phyloP scores from a whole-genome alignment of 2,329 filamentous ascomycete genomes.

The Stromatinia cepivora region DNA sequence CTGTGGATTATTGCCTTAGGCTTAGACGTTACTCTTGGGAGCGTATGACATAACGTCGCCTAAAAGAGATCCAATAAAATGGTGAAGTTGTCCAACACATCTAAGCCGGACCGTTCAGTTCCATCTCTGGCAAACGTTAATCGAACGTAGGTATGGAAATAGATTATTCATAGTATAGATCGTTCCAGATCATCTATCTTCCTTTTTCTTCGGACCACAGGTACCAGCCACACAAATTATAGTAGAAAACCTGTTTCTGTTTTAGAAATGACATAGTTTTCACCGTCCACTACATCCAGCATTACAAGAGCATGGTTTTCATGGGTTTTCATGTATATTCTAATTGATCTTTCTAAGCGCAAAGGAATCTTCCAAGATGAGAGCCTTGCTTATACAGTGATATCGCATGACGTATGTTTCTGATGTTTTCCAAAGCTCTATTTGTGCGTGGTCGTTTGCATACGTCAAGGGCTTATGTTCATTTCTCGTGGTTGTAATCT shows the following conservation, averaged over 20 bases:
- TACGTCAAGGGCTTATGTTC: too few relatives aligned
- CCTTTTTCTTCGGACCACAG: not conserved
- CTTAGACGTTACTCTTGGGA: not conserved
- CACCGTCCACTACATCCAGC: not conserved
- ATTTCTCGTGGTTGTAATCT: too few relatives aligned
- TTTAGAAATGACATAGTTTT: not conserved
- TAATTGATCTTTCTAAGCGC: not conserved
- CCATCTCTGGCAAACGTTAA: not conserved
- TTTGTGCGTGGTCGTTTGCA: too few relatives aligned
- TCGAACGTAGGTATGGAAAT: not conserved
- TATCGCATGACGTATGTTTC: not conserved
- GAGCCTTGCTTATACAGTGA: not conserved
- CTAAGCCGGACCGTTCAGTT: not conserved
- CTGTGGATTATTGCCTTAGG: conserved; percentile 12
- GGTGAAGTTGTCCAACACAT: not conserved
- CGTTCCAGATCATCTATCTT: not conserved
- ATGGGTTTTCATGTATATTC: not conserved
- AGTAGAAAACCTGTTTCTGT: conserved; percentile 13
- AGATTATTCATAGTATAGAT: not conserved
- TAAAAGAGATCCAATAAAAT: not conserved
- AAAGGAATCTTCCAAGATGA: not conserved
- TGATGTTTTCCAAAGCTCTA: not conserved
- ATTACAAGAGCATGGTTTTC: not conserved
- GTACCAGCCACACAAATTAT: not conserved
- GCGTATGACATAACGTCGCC: conserved; percentile 22